Conservation (phyloP, 495 filamentous ascomycete species). For the Aspergillus kassunensis region DNA sequence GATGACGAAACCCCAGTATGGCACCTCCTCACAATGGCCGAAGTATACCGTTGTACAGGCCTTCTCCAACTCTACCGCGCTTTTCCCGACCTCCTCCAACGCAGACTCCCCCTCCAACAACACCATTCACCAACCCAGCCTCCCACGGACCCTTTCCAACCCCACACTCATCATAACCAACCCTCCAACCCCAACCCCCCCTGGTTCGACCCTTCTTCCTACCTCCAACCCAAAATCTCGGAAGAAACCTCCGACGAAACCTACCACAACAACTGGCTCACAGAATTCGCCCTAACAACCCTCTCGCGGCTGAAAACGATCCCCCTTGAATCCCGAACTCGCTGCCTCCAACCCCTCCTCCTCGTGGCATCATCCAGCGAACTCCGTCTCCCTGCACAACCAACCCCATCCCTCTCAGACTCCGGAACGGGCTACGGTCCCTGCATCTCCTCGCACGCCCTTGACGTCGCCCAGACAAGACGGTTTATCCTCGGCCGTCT, state of each 20-base stretch:
- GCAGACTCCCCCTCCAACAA: conserved; percentile 32
- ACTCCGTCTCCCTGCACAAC: conserved; percentile 37
- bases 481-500: conserved; percentile 46
- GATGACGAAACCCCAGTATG: conserved; percentile 54
- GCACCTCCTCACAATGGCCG: conserved; percentile 54
- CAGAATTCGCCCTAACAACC: conserved; percentile 50
- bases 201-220: conserved; percentile 17
- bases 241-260: conserved; percentile 7
- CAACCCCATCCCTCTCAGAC: too few species aligned
- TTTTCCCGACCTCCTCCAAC: conserved; percentile 49
- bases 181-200: conserved; percentile 11
- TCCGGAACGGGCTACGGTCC: conserved; percentile 23
- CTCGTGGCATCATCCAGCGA: conserved; percentile 49
- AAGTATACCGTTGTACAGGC: conserved; percentile 52
- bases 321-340: conserved; percentile 50
- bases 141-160: conserved; percentile 22
- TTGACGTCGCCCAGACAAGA: conserved; percentile 44
- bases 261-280: conserved; percentile 45
- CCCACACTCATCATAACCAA: conserved; percentile 7
- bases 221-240: not conserved
- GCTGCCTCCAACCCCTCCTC: conserved; percentile 52
- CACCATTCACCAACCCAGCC: conserved; percentile 11
- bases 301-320: conserved; percentile 48
- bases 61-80: conserved; percentile 53
- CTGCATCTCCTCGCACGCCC: conserved; percentile 41